Evolutionary conservation across 805 yeast genomes (phyloP), one percentile per base, ranked within the genome.

Genomic region (Priceomyces carsonii): DNA sequence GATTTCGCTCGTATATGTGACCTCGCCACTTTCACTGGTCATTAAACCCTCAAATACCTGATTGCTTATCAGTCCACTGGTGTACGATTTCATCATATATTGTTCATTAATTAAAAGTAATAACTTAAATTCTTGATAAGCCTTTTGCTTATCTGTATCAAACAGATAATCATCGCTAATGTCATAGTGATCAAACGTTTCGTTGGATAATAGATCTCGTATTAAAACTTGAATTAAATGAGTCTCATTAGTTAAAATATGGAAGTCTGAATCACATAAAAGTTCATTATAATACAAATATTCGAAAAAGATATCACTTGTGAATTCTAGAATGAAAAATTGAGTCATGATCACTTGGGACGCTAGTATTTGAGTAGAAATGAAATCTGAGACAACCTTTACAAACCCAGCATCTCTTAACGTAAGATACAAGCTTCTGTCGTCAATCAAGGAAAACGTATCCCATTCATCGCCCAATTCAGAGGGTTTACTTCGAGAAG

Each of bases 71-170:
- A 42, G 42, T 1, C 45, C 35, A 23, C 55, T 49, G 4, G 58
- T 38, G 56, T 70, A 49, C 45, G 71, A 57, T 46, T 67, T 42
- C 77, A 87, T 82, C 82, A 90, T 78, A 58, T 79, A 90, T 59
- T 90, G 96, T 55, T 90, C 96, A 59, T 90, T 90, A 17, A 90
- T 64, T 1, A 88, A 80, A 25, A 90, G 63, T 8, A 90, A 57
- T 10, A 86, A 63, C 49, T 80, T 81, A 63, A 89, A 80, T 42
- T 82, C 80, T 25, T 85, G 76, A 42, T 77, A 79, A 8, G 72
- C 69, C 9, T 62, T 54, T n/a, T 63, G 46, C 51, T 80, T 82
- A 43, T 69, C 71, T 31, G 79, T 73, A 51, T 82, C 82, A 29
- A 73, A 77, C 37, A 53, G 57, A 25, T 60, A 64, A 26, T 62